Conservation (phyloP, 345 rosid species). For the Carallia brachiata region DNA sequence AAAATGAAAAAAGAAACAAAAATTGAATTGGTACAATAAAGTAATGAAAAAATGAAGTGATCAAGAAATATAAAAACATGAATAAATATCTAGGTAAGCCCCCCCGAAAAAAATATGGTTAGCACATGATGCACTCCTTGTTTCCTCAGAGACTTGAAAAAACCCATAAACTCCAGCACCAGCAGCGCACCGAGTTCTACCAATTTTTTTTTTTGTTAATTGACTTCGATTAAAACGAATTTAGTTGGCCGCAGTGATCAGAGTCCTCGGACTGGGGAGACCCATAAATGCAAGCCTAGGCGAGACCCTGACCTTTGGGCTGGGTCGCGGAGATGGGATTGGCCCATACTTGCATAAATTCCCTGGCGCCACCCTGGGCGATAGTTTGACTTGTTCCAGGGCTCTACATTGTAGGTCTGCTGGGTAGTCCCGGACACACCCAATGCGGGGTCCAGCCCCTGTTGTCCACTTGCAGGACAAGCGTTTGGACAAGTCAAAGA, state of each 20-base stretch:
- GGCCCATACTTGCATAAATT: slow-evolving; percentile 45
- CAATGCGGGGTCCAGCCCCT: slow-evolving; percentile 77
- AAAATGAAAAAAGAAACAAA: background rate
- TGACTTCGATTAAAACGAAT: background rate
- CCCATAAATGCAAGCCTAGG: slow-evolving; percentile 82
- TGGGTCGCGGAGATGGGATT: slow-evolving; percentile 87
- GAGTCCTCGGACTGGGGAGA: slow-evolving; percentile 64
- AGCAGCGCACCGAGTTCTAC: background rate
- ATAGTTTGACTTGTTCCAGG: slow-evolving; percentile 77
- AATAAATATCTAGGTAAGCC: no score
- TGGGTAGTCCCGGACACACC: slow-evolving; percentile 90
- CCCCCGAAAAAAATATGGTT: background rate
- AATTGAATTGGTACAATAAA: background rate
- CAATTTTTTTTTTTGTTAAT: background rate
- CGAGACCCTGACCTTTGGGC: slow-evolving; percentile 66
- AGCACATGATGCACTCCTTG: background rate
- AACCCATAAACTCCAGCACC: background rate
- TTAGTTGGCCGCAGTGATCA: slow-evolving; percentile 23
- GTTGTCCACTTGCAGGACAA: slow-evolving; percentile 73
- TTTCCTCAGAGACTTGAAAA: background rate
- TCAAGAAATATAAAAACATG: background rate
- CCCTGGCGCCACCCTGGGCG: slow-evolving; percentile 59
- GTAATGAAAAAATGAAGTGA: background rate
- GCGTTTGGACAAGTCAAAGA: slow-evolving; percentile 28
- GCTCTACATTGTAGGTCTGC: slow-evolving; percentile 59